Conservation (phyloP, 257 asterid genomes). For the Solanum phureja region DNA sequence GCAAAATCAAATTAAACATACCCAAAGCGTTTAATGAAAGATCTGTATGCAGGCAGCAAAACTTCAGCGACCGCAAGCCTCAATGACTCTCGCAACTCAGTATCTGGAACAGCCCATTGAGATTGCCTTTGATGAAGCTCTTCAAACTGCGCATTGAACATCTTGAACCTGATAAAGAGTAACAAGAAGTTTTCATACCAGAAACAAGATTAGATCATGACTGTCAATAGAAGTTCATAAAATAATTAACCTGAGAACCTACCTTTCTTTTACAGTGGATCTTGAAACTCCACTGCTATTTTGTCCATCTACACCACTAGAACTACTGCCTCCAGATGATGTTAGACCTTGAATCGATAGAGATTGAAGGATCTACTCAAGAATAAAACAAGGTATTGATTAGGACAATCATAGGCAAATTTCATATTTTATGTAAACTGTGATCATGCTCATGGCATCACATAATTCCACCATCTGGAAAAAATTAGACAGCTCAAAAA, state of each 20-base stretch:
- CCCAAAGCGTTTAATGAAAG: constrained; percentile 94
- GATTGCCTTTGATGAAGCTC: constrained; percentile 97
- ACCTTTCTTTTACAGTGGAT: constrained; percentile 82
- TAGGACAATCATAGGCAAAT: not conserved
- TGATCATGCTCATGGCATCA: not conserved
- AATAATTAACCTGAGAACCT: constrained; percentile 27
- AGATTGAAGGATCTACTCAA: constrained; percentile 56
- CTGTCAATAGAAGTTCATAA: not conserved
- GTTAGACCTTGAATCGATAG: constrained; percentile 82
- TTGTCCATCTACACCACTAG: constrained; percentile 70
- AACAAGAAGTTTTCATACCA: not conserved
- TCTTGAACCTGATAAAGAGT: constrained; percentile 55
- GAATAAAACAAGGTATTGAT: not conserved
- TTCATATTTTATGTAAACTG: not conserved
- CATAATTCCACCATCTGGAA: not conserved
- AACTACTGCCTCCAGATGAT: constrained; percentile 87
- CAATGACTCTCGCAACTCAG: constrained; percentile 90
- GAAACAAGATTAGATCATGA: not conserved
- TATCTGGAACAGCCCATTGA: constrained; percentile 98
- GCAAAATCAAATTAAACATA: constrained; percentile 13
- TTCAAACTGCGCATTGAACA: constrained; percentile 81
- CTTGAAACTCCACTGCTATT: constrained; percentile 93
- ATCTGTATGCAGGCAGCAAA: constrained; percentile 91
- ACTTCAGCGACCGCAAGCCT: constrained; percentile 98
- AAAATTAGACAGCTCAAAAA: not conserved